A percentile compares a stretch with the other conserved stretches of the same genome.
Conservation (phyloP, 2,329 filamentous ascomycete species). For the Colletotrichum godetiae region DNA sequence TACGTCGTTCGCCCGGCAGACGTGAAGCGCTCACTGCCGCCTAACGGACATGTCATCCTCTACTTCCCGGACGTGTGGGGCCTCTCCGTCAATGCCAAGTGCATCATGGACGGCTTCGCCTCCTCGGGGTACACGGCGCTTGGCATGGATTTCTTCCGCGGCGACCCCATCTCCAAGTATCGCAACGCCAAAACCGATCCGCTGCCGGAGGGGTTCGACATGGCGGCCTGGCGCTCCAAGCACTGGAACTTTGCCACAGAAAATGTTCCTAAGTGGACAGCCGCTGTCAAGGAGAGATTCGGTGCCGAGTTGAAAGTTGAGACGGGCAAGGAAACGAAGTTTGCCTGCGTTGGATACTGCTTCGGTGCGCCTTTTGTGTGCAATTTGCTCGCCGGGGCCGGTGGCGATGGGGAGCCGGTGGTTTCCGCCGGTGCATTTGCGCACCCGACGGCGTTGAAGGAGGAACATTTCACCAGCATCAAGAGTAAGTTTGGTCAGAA, state of each 20-base stretch:
- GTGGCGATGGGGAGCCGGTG: constrained; percentile 15
- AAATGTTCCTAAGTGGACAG: constrained; percentile 57
- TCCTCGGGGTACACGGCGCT: constrained; percentile 55
- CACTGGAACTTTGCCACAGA: constrained; percentile 54
- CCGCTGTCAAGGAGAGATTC: constrained; percentile 49
- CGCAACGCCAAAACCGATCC: constrained; percentile 41
- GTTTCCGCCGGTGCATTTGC: constrained; percentile 60
- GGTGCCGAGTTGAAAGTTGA: constrained; percentile 38
- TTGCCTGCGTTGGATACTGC: constrained; percentile 55
- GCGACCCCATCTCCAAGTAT: constrained; percentile 57
- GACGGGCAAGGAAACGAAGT: constrained; percentile 43
- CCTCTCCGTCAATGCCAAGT: constrained; percentile 53
- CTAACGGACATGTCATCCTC: constrained; percentile 55
- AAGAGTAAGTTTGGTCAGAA: constrained; percentile 42
- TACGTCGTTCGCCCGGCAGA: constrained; percentile 44
- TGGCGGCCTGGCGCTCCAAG: constrained; percentile 59
- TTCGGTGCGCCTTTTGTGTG: constrained; percentile 59
- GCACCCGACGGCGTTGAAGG: constrained; percentile 61
- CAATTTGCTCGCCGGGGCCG: constrained; percentile 36
- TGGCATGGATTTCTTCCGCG: constrained; percentile 58
- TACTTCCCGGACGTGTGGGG: constrained; percentile 60
- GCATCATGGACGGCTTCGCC: constrained; percentile 60
- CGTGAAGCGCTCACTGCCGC: constrained; percentile 4
- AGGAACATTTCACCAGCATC: constrained; percentile 54
- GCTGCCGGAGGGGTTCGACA: constrained; percentile 53